Conservation (phyloP, 2,329 filamentous ascomycete genomes). For the Blumeriella jaapii region DNA sequence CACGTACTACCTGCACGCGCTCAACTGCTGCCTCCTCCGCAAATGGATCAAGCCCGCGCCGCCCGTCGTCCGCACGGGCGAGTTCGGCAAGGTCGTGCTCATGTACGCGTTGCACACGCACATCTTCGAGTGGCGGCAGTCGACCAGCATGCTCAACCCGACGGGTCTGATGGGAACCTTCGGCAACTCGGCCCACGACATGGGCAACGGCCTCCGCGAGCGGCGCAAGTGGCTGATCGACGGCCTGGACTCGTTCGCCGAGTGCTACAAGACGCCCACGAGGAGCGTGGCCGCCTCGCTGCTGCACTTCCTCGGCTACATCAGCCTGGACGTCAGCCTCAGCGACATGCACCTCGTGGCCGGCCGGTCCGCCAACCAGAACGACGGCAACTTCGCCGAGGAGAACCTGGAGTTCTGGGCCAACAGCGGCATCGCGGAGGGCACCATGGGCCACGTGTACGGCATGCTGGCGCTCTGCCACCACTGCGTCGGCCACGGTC, state of each 20-base stretch:
- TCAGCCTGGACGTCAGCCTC: slow-evolving; percentile 20
- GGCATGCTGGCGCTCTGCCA: slow-evolving; percentile 18
- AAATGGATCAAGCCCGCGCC: slow-evolving; percentile 23
- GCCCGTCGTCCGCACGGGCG: slow-evolving; percentile 14
- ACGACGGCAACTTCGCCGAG: slow-evolving; percentile 21
- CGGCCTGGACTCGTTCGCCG: slow-evolving; percentile 19
- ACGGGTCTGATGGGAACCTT: slow-evolving; percentile 22
- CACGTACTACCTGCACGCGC: slow-evolving; percentile 21
- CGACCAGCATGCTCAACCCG: slow-evolving; percentile 23
- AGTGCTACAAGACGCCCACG: slow-evolving; percentile 15
- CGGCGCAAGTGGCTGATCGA: slow-evolving; percentile 20
- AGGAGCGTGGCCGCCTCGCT: slow-evolving; percentile 13
- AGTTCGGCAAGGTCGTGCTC: slow-evolving; percentile 21
- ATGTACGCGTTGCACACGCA: slow-evolving; percentile 24
- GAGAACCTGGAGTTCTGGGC: slow-evolving; percentile 24
- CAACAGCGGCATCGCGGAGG: slow-evolving; percentile 16
- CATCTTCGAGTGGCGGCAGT: slow-evolving; percentile 24
- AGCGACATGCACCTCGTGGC: slow-evolving; percentile 24
- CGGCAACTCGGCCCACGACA: slow-evolving; percentile 18
- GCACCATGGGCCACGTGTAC: slow-evolving; percentile 22
- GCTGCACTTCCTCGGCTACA: slow-evolving; percentile 19
- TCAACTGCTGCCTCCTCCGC: slow-evolving; percentile 21
- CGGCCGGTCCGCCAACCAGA: slow-evolving; percentile 16
- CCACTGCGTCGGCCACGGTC: slow-evolving; percentile 9
- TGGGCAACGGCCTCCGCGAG: slow-evolving; percentile 20